Evolutionary conservation across 306 rosid species (phyloP).

Genomic region (Cercis canadensis): DNA sequence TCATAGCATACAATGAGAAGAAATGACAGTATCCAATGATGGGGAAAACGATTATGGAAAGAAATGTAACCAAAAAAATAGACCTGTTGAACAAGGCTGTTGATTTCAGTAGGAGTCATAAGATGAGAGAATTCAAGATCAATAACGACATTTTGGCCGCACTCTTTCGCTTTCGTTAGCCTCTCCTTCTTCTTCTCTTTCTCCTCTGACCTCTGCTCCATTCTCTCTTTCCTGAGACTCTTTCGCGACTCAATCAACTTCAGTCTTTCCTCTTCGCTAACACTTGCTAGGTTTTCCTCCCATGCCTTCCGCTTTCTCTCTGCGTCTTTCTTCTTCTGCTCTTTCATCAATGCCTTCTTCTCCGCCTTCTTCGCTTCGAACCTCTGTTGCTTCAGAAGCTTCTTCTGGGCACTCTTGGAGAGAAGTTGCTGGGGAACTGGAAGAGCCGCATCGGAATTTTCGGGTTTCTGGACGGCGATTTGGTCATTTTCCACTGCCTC

Average conservation of each 20-base stretch:
- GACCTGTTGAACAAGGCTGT: constrained; percentile 93
- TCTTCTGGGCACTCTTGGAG: constrained; percentile 84
- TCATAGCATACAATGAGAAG: background rate
- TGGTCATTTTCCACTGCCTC: constrained; percentile 28
- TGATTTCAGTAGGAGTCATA: constrained; percentile 76
- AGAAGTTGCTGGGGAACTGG: constrained; percentile 18
- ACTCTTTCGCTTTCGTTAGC: constrained; percentile 51
- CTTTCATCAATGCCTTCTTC: constrained; percentile 78
- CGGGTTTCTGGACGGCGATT: constrained; percentile 4
- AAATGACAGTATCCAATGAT: background rate
- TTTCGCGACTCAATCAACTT: constrained; percentile 72
- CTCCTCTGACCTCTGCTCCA: constrained; percentile 72
- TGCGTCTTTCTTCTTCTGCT: constrained; percentile 55
- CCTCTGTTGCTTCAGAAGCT: constrained; percentile 65
- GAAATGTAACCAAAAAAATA: background rate
- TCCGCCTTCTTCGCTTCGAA: constrained; percentile 83
- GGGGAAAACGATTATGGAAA: background rate
- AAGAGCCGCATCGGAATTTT: background rate
- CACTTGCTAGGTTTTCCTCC: constrained; percentile 65
- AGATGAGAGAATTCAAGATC: constrained; percentile 82
- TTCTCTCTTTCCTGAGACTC: constrained; percentile 75
- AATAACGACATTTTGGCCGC: constrained; percentile 78
- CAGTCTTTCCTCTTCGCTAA: constrained; percentile 66
- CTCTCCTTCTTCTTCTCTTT: constrained; percentile 61
- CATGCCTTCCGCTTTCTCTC: constrained; percentile 89